phyloP scores from a whole-genome alignment of 2,329 filamentous ascomycete genomes.

The Samsoniella hepiali region DNA sequence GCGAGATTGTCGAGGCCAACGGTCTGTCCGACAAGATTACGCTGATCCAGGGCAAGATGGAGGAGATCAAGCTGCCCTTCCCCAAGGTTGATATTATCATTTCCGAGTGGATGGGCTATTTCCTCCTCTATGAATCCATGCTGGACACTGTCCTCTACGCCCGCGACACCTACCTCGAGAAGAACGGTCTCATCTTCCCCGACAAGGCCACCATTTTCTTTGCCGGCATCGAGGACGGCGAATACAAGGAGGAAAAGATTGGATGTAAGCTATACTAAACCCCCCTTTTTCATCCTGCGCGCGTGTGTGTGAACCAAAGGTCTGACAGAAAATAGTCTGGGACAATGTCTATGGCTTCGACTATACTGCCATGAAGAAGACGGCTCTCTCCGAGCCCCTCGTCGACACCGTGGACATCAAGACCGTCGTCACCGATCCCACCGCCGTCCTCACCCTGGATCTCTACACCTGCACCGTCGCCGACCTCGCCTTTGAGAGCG shows the following conservation, averaged over 20 bases:
- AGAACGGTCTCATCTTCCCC: slow-evolving; percentile 92
- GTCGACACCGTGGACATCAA: slow-evolving; percentile 98
- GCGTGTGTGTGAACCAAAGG: background rate
- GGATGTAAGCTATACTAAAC: slow-evolving; percentile 65
- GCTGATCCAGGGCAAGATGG: slow-evolving; percentile 98
- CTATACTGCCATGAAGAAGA: slow-evolving; percentile 89
- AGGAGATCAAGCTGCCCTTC: slow-evolving; percentile 90
- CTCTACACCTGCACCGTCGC: slow-evolving; percentile 83
- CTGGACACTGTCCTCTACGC: slow-evolving; percentile 97
- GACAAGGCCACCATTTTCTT: slow-evolving; percentile 98
- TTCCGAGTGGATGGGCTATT: slow-evolving; percentile 99
- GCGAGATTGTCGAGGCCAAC: slow-evolving; percentile 89
- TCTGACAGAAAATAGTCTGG: slow-evolving; percentile 67
- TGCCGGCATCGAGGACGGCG: slow-evolving; percentile 95
- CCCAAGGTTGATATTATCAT: slow-evolving; percentile 99
- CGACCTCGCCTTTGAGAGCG: slow-evolving; percentile 79
- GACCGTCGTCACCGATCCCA: slow-evolving; percentile 91
- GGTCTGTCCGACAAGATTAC: slow-evolving; percentile 96
- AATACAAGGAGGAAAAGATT: slow-evolving; percentile 99
- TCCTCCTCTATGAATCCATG: slow-evolving; percentile 98
- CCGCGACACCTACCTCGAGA: slow-evolving; percentile 82
- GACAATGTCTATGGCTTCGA: slow-evolving; percentile 99
- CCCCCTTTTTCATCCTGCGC: background rate
- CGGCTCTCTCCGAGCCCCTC: slow-evolving; percentile 89
- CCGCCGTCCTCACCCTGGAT: slow-evolving; percentile 80